A percentile compares a stretch with the other conserved stretches of the same genome.
Conservation (phyloP, 352 stramenopile genomes). For the Lagenidium sp. region DNA sequence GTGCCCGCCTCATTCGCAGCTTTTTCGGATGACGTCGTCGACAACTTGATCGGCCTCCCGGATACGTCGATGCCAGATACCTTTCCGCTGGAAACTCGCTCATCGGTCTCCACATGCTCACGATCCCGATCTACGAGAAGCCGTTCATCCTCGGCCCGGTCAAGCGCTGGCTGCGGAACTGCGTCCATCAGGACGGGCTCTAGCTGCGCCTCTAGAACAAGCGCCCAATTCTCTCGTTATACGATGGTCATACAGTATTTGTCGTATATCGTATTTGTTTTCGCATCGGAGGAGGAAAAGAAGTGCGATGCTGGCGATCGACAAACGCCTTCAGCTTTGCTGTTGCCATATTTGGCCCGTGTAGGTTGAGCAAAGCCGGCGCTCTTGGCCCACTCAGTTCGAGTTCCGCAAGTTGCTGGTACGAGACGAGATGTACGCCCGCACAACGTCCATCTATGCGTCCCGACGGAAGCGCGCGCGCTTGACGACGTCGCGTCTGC, state of each 20-base stretch:
- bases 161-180: not conserved
- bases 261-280: no score
- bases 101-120: not conserved
- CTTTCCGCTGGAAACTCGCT: not conserved
- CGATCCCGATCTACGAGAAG: not conserved
- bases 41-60: constrained; percentile 1
- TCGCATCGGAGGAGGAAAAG: no score
- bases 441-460: constrained; percentile 32
- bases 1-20: not conserved
- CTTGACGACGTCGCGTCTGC: constrained; percentile 36
- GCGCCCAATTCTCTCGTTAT: no score
- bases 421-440: constrained; percentile 40
- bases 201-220: not conserved
- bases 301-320: no score
- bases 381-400: no score
- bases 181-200: not conserved
- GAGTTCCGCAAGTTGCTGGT: no score
- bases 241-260: no score
- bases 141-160: not conserved
- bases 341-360: no score
- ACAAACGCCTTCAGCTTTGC: no score
- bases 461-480: constrained; percentile 40
- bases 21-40: not conserved
- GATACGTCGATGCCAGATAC: not conserved
- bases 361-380: no score